Conservation (phyloP, 1,284 basidiomycete species). For the Rhodofomes roseus region DNA sequence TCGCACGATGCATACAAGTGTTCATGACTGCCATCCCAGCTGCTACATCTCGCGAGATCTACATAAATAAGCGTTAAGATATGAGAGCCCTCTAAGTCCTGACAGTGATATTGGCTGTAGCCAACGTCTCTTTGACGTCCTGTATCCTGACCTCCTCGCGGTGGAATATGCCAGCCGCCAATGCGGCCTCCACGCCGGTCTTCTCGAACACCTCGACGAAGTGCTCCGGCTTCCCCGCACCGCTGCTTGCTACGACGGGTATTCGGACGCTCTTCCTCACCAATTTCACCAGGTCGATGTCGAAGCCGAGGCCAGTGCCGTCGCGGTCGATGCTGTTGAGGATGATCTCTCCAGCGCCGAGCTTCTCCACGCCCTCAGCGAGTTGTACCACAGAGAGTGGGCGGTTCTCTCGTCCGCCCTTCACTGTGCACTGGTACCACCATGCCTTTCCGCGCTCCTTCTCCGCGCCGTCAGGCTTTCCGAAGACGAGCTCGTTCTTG, state of each 20-base stretch:
- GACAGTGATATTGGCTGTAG: constrained; percentile 48
- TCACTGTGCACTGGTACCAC: constrained; percentile 99
- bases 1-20: not conserved
- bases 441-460: constrained; percentile 76
- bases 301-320: constrained; percentile 91
- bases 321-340: constrained; percentile 98
- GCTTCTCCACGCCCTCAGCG: constrained; percentile 80
- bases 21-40: not conserved
- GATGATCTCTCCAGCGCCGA: constrained; percentile 95
- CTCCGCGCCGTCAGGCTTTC: constrained; percentile 44
- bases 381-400: constrained; percentile 92
- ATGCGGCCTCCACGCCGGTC: constrained; percentile 85
- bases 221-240: constrained; percentile 81
- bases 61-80: constrained; percentile 5
- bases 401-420: constrained; percentile 87
- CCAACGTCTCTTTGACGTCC: constrained; percentile 66
- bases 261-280: constrained; percentile 80
- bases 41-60: not conserved
- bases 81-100: constrained; percentile 26
- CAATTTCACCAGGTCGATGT: constrained; percentile 78
- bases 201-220: constrained; percentile 84
- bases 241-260: constrained; percentile 93
- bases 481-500: constrained; percentile 63
- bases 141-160: constrained; percentile 76
- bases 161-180: constrained; percentile 99